Evolutionary conservation across 1,284 basidiomycete genomes (phyloP).

Genomic region (Ceratobasidium sp.): DNA sequence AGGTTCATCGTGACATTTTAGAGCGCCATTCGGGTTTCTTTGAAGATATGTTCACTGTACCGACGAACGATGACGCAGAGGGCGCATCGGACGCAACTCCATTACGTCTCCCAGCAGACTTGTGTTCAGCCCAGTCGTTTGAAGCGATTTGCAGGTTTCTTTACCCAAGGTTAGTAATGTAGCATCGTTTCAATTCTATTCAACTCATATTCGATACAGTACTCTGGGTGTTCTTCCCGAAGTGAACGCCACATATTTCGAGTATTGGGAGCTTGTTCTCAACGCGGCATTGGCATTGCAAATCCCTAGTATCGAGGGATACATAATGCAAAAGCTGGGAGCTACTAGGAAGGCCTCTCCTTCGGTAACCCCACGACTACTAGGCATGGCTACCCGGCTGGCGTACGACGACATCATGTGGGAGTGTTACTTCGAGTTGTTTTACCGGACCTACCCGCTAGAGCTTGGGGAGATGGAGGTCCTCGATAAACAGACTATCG

Average conservation of each 20-base stretch:
- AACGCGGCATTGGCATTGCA: constrained; percentile 5
- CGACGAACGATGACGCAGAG: neutral
- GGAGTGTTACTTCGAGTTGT: neutral
- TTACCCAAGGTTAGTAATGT: constrained; percentile 5
- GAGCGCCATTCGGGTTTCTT: neutral
- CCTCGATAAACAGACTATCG: too few species aligned
- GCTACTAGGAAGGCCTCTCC: neutral
- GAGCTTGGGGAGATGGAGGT: too few species aligned
- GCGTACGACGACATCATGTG: neutral
- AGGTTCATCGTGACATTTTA: constrained; percentile 2
- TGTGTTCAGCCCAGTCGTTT: neutral
- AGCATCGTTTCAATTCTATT: neutral
- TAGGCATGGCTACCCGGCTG: neutral
- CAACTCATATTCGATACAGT: neutral
- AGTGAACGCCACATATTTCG: neutral
- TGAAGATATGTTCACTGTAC: neutral
- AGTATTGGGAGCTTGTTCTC: constrained; percentile 8
- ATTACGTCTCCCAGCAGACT: neutral
- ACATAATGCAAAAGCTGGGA: neutral
- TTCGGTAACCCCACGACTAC: neutral
- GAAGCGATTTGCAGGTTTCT: constrained; percentile 7
- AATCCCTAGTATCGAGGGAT: neutral
- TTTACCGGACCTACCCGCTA: too few species aligned
- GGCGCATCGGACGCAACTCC: constrained; percentile 3
- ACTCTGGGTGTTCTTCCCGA: neutral